Evolutionary conservation across 2,329 filamentous ascomycete species (phyloP).

Genomic region (Juglanconis juglandina): DNA sequence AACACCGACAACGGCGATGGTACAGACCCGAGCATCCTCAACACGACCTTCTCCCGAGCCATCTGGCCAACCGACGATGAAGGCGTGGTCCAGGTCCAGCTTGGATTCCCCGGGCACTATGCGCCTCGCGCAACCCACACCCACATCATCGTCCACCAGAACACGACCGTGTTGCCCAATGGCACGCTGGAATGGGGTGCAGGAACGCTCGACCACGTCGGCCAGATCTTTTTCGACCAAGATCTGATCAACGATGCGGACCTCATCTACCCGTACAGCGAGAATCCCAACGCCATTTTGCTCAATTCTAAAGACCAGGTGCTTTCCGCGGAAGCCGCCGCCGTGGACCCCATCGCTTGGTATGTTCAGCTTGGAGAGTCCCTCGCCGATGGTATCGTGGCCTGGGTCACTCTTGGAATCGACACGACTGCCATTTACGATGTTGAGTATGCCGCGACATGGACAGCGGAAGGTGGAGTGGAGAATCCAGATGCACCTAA

Average conservation of each 20-base stretch:
- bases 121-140: slow-evolving; percentile 7
- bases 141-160: slow-evolving; percentile 34
- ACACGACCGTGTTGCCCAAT: slow-evolving; percentile 31
- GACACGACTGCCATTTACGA: background rate
- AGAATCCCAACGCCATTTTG: slow-evolving; percentile 44
- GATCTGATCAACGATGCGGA: slow-evolving; percentile 52
- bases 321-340: slow-evolving; percentile 44
- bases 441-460: slow-evolving; percentile 1
- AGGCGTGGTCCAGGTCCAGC: slow-evolving; percentile 6
- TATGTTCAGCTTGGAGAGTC: slow-evolving; percentile 55
- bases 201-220: slow-evolving; percentile 51
- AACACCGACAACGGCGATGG: background rate
- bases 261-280: slow-evolving; percentile 41
- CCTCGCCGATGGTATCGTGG: slow-evolving; percentile 49
- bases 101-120: slow-evolving; percentile 6
- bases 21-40: slow-evolving; percentile 1
- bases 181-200: slow-evolving; percentile 31
- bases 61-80: slow-evolving; percentile 7
- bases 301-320: slow-evolving; percentile 52
- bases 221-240: slow-evolving; percentile 64
- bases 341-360: slow-evolving; percentile 56
- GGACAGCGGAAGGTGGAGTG: slow-evolving; percentile 1
- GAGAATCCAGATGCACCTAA: background rate
- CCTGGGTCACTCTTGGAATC: slow-evolving; percentile 41
- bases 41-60: slow-evolving; percentile 8